Evolutionary conservation across 2,329 filamentous ascomycete genomes (phyloP), one percentile per base, ranked within the genome.

Genomic region (Colletotrichum karsti): DNA sequence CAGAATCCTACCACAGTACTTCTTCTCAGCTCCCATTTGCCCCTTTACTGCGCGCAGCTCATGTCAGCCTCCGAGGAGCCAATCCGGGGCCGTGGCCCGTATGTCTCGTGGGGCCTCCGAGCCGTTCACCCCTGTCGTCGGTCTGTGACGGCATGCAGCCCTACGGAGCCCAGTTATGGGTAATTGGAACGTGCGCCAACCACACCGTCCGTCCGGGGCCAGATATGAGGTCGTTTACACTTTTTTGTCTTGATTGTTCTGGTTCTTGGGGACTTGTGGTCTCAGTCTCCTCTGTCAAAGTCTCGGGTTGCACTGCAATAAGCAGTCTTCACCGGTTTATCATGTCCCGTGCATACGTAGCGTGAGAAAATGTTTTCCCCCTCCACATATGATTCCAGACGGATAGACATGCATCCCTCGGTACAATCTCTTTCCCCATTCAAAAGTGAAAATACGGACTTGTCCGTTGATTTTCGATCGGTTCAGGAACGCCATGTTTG

Each of bases 131-230:
- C 64, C 60, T 64, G 60, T 50, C 18, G 12, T 64, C 60, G 64
- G 64, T 67, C 64, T 67, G 56, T n/a, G 50, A 66, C 63, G 63
- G 56, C 55, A 60, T 66, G 64, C 64, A 67, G 64, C 64, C 64
- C 64, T 67, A 67, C 64, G 64, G 64, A 56, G 63, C 57, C 46
- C 24, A 7, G 50, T 42, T 33, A 39, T 7, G 22, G 33, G n/a
- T n/a, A n/a, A n/a, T n/a, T 39, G 60, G 60, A 48, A 58, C 64
- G 53, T 64, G 64, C 51, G 22, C n/a, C 56, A 54, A 33, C 58
- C 54, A 53, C n/a, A n/a, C n/a, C n/a, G 50, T 53, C n/a, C 13
- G 18, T 33, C 54, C 33, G 35, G 55, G 44, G 54, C 37, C n/a
- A 41, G 33, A 64, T 33, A 46, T 60, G 55, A 60, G 55, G 22